A percentile compares a stretch with the other conserved stretches of the same genome.
These are phyloP conservation scores for Apiospora phragmitis DNA, from an alignment of 2,329 filamentous ascomycete genomes.

Conservation along the genomic window DNA sequence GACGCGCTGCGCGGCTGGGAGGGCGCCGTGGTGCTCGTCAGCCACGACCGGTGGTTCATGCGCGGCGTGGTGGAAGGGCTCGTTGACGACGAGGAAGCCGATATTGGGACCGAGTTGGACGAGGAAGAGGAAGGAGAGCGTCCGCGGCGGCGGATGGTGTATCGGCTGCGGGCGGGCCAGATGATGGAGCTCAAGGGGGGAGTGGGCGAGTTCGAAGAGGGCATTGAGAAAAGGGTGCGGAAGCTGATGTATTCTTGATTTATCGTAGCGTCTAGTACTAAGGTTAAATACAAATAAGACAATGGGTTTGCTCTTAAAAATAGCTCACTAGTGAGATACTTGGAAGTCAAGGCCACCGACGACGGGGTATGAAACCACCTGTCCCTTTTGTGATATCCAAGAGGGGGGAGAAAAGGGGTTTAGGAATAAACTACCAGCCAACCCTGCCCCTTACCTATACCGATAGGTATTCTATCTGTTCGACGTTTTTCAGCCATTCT, in stretches of 20 bases:
- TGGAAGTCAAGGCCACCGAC: neutral
- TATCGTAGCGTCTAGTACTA: neutral
- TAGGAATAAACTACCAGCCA: neutral
- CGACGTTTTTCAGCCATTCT: neutral
- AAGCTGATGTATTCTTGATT: slow-evolving; percentile 14
- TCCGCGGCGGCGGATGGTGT: slow-evolving; percentile 55
- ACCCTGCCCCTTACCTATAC: neutral
- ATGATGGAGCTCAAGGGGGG: slow-evolving; percentile 58
- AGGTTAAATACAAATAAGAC: no score
- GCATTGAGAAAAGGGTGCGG: slow-evolving; percentile 58
- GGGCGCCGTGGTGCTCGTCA: slow-evolving; percentile 75
- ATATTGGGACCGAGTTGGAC: slow-evolving; percentile 17
- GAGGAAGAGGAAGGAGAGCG: slow-evolving; percentile 41
- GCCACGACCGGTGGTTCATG: slow-evolving; percentile 82
- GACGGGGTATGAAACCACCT: no score
- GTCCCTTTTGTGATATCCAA: neutral
- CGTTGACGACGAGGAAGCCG: slow-evolving; percentile 38
- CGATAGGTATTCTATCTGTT: neutral
- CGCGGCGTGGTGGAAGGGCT: slow-evolving; percentile 69
- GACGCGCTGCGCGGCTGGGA: slow-evolving; percentile 67
- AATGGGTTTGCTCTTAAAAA: neutral
- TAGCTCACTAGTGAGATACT: neutral
- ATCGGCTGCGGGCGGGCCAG: slow-evolving; percentile 58
- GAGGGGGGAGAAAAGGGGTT: neutral
- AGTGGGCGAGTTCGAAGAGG: slow-evolving; percentile 65